These are phyloP conservation scores for Vigna radiata DNA, from an alignment of 306 rosid genomes.

Conservation along the genomic window DNA sequence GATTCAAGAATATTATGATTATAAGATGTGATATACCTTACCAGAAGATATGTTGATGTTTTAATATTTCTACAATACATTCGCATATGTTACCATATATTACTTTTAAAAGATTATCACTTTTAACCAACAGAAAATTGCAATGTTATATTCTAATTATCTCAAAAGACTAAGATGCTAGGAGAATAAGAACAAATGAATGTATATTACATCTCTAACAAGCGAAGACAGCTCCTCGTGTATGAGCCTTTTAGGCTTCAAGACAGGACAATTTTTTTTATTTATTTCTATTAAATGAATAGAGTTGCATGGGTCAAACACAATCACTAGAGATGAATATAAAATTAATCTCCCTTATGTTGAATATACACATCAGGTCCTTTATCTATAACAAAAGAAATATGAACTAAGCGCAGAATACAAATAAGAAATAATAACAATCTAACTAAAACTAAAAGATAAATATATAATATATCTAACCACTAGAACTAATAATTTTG, in stretches of 20 bases:
- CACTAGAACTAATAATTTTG: no score
- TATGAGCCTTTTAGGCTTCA: not conserved
- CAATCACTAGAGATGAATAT: not conserved
- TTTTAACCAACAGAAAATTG: not conserved
- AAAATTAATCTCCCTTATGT: no score
- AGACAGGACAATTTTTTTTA: not conserved
- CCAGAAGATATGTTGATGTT: slow-evolving; percentile 6
- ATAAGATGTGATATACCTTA: slow-evolving; percentile 8
- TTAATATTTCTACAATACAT: slow-evolving; percentile 14
- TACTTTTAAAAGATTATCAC: not conserved
- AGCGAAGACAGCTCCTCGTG: not conserved
- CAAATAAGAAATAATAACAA: no score
- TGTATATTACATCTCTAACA: not conserved
- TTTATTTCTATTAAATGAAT: not conserved
- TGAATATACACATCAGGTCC: no score
- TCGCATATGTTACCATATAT: slow-evolving; percentile 16
- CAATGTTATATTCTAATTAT: not conserved
- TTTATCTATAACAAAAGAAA: no score
- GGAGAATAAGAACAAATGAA: not conserved
- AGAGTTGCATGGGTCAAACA: not conserved
- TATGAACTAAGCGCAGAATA: no score
- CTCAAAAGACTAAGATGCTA: not conserved
- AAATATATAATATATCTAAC: no score
- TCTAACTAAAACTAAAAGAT: no score
- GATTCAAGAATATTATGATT: slow-evolving; percentile 20